Evolutionary conservation across 805 yeast genomes (phyloP), one percentile per base, ranked within the genome.

Genomic region (Monosporozyma aerobia): DNA sequence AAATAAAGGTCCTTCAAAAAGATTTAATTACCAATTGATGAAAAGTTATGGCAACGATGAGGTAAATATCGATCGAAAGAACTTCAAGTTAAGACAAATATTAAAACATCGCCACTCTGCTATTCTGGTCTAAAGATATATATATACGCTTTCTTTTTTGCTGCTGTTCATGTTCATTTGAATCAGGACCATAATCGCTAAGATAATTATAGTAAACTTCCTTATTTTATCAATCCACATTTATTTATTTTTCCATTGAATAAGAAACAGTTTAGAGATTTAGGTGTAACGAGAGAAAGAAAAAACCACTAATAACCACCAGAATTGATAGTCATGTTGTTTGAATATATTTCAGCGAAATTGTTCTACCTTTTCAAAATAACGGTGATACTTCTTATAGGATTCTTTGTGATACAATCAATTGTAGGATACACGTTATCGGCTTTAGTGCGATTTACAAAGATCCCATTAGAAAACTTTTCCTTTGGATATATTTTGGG

Each of bases 401-500:
- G 50, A 5, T 54, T 44, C 2, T 22, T 46, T 9, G 2, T 48
- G 4, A 25, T 50, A 23, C 57, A 54, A 37, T 47, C 49, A 19
- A 13, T 47, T 3, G 2, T 54, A 19, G 44, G 47, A 16, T 22
- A 32, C 14, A 8, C 51, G 3, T 41, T 54, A 23, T 37, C 49
- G 16, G 47, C 33, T 16, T 6, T 52, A 7, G 40, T 54, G 16
- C 27, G 27, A 40, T 33, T 48, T 14, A 45, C 48, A 11, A 49
- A 40, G 27, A 40, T 48, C n/a, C 52, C 57, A 1, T 25, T 59
- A 4, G 45, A 54, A 22, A 47, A 39, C 11, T 45, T 61, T 30
- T 58, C 60, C 19, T 55, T 57, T 39, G 56, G 58, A 10, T 52
- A 50, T 23, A 43, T 61, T 14, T 52, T 59, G 29, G 63, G 63